A percentile compares a stretch with the other conserved stretches of the same genome.
phyloP scores from a whole-genome alignment of 495 filamentous ascomycete genomes.

The Penicillium cosmopolitanum region DNA sequence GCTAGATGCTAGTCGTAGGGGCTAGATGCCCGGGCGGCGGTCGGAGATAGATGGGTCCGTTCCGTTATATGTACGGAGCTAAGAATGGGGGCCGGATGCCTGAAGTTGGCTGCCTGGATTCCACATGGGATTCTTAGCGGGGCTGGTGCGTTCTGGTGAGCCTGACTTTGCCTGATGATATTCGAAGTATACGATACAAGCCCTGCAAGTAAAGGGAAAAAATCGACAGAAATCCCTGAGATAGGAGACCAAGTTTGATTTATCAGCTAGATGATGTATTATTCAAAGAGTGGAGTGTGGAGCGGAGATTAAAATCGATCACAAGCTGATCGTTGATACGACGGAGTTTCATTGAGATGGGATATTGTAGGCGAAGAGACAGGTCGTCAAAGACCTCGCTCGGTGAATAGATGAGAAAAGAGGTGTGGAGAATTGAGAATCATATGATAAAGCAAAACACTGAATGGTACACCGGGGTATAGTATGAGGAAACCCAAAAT shows the following conservation, averaged over 20 bases:
- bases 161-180: constrained; percentile 1
- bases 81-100: constrained; percentile 4
- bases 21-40: background rate
- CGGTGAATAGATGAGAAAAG: background rate
- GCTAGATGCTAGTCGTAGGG: background rate
- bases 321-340: background rate
- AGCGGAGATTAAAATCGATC: background rate
- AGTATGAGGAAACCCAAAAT: constrained; percentile 22
- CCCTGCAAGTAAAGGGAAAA: too few relatives aligned
- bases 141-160: background rate
- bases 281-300: background rate
- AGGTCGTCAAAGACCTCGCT: background rate
- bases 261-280: too few relatives aligned
- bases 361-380: background rate
- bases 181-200: too few relatives aligned
- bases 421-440: constrained; percentile 6
- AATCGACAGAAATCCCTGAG: too few relatives aligned
- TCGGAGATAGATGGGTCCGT: background rate
- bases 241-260: background rate
- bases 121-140: background rate
- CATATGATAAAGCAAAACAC: constrained; percentile 9
- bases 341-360: background rate
- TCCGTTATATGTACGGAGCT: background rate
- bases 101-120: constrained; percentile 15
- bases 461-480: constrained; percentile 31